phyloP scores from a whole-genome alignment of 257 asterid species.

The Ballota nigra region DNA sequence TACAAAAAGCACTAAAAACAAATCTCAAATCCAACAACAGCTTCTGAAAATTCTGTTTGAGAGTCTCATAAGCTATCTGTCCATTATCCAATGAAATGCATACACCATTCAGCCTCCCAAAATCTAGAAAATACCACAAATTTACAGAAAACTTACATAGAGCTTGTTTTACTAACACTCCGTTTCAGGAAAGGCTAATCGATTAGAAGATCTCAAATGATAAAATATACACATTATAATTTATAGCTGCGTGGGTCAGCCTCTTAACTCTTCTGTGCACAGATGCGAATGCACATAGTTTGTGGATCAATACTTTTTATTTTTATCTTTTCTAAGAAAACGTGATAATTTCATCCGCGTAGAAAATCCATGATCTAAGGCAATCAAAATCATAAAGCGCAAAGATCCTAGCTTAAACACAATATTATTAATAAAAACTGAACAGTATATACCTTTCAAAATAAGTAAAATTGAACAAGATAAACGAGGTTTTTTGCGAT shows the following conservation, averaged over 20 bases:
- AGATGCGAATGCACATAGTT: neutral
- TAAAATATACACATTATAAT: neutral
- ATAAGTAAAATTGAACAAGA: neutral
- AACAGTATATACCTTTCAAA: neutral
- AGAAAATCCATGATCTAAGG: neutral
- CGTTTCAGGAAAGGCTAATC: neutral
- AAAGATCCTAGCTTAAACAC: neutral
- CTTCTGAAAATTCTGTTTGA: neutral
- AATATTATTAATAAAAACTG: neutral
- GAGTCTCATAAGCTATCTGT: neutral
- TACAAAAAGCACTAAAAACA: neutral
- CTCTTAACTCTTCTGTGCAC: neutral
- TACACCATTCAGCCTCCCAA: neutral
- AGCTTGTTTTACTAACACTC: neutral
- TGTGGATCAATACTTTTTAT: neutral
- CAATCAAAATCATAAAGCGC: neutral
- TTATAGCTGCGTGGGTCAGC: neutral
- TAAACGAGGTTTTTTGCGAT: neutral
- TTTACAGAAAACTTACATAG: neutral
- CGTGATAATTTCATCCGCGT: neutral
- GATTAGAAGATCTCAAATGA: neutral
- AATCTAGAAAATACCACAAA: neutral
- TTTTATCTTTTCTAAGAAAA: neutral
- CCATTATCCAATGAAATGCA: neutral
- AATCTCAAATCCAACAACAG: neutral